Conservation (phyloP, 371 early-diverging fungal species). For the Globomyces sp. region DNA sequence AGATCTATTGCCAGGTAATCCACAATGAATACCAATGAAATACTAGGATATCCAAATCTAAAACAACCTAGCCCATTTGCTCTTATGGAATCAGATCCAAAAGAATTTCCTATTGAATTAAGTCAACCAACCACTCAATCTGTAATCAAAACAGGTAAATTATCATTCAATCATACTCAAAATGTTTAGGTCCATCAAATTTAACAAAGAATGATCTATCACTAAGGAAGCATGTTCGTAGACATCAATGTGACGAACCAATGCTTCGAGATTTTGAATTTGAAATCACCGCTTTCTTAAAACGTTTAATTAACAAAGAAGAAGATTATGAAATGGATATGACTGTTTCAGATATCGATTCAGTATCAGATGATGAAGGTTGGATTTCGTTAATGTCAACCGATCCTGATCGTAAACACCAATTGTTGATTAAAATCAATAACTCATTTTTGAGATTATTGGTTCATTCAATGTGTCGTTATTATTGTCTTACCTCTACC, state of each 20-base stretch:
- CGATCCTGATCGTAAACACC: too few species aligned
- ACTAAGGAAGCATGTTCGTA: conserved; percentile 2
- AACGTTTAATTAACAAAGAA: conserved; percentile 6
- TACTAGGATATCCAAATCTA: background rate
- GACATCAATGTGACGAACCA: conserved; percentile 7
- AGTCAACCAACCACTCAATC: background rate
- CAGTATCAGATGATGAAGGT: background rate
- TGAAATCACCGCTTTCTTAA: conserved; percentile 3
- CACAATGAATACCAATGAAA: background rate
- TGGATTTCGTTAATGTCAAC: conserved; percentile 1
- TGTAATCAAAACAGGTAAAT: conserved; percentile 1
- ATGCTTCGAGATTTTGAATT: conserved; percentile 8
- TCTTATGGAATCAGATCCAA: conserved; percentile 11
- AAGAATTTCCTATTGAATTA: background rate
- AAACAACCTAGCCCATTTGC: background rate
- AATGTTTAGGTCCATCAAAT: background rate
- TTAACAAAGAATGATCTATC: conserved; percentile 1
- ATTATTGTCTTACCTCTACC: conserved; percentile 9
- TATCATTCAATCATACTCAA: background rate
- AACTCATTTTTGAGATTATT: conserved; percentile 1
- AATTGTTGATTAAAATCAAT: conserved; percentile 2
- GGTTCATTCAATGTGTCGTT: conserved; percentile 7
- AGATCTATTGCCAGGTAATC: conserved; percentile 11
- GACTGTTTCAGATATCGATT: background rate
- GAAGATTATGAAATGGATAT: conserved; percentile 10